Conservation (phyloP, 1,284 basidiomycete genomes). For the Melampsora americana region DNA sequence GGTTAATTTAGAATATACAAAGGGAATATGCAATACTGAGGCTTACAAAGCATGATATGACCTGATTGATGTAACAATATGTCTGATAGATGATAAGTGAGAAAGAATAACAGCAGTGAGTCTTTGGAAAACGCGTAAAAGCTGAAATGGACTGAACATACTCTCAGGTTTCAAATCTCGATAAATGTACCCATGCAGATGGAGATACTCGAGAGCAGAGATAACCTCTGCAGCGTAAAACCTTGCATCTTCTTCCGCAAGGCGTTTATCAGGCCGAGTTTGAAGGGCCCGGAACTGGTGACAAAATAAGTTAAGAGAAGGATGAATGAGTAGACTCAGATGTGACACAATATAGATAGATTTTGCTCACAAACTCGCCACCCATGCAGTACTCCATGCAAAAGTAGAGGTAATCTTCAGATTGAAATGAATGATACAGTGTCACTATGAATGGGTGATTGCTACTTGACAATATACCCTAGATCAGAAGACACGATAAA, state of each 20-base stretch:
- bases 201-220: conserved; percentile 94
- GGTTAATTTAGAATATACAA: background rate
- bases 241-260: conserved; percentile 87
- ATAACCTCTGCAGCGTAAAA: conserved; percentile 99
- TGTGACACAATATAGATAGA: background rate
- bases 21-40: background rate
- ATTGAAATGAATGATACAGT: conserved; percentile 94
- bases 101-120: background rate
- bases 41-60: conserved; percentile 84
- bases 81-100: conserved; percentile 60
- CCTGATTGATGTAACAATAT: conserved; percentile 98
- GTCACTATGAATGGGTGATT: conserved; percentile 99
- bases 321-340: conserved; percentile 61
- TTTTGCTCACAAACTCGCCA: conserved; percentile 31
- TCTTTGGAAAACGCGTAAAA: background rate
- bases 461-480: conserved; percentile 86
- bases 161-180: conserved; percentile 99
- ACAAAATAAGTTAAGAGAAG: background rate
- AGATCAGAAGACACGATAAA: background rate
- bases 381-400: conserved; percentile 54
- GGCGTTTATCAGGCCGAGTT: conserved; percentile 89
- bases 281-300: conserved; percentile 81
- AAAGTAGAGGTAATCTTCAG: conserved; percentile 92
- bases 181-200: conserved; percentile 99
- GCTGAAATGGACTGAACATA: conserved; percentile 58